Evolutionary conservation across 345 rosid genomes (phyloP).

Genomic region (Eucalyptus microcorys): DNA sequence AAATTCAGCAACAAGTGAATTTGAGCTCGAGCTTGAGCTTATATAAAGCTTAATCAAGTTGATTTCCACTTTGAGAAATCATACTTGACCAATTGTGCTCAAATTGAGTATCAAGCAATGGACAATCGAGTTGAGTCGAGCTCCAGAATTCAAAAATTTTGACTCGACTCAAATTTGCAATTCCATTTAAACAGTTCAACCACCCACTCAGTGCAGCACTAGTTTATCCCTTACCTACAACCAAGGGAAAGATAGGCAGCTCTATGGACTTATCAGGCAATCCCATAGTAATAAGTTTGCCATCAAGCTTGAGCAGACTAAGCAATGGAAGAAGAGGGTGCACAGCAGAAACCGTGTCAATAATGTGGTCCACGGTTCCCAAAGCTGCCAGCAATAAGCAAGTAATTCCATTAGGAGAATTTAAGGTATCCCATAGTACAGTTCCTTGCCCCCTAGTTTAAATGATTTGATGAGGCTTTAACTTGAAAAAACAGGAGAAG

Average conservation of each 20-base stretch:
- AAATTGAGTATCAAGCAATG: background rate
- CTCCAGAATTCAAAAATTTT: no score
- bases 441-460: background rate
- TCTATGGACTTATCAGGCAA: constrained; percentile 68
- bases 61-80: background rate
- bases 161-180: no score
- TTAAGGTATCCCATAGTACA: background rate
- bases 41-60: background rate
- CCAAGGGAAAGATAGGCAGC: constrained; percentile 60
- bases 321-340: constrained; percentile 68
- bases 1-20: constrained; percentile 43
- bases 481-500: background rate
- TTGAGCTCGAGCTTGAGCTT: background rate
- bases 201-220: no score
- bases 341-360: constrained; percentile 76
- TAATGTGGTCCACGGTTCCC: constrained; percentile 63
- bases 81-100: background rate
- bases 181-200: no score
- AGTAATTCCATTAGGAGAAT: background rate
- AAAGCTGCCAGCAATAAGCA: constrained; percentile 36
- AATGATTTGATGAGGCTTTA: background rate
- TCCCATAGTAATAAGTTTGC: constrained; percentile 64
- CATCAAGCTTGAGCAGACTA: constrained; percentile 50
- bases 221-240: constrained; percentile 25
- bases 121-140: no score